Evolutionary conservation across 2,329 filamentous ascomycete genomes (phyloP).

Genomic region (Purpureocillium lavendulum): DNA sequence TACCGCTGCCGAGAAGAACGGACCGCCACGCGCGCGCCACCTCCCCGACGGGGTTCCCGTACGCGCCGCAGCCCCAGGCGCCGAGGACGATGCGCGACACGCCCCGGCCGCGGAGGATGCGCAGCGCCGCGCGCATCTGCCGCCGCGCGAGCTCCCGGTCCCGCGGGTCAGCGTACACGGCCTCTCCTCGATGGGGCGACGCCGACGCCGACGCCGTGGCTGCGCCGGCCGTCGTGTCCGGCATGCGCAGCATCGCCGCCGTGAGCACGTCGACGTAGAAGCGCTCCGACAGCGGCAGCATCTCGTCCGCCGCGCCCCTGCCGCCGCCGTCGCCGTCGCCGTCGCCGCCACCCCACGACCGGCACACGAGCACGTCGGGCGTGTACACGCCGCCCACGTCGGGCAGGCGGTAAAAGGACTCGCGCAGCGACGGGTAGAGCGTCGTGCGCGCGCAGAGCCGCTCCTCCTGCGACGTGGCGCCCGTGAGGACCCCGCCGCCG

Average conservation of each 20-base stretch:
- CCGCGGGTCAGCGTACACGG: slow-evolving; percentile 27
- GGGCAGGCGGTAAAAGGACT: slow-evolving; percentile 54
- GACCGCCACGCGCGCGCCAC: slow-evolving; percentile 44
- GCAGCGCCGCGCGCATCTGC: slow-evolving; percentile 51
- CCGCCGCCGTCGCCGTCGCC: too few relatives aligned
- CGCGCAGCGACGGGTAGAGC: slow-evolving; percentile 28
- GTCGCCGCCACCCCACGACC: slow-evolving; percentile 18
- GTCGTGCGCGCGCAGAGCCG: slow-evolving; percentile 25
- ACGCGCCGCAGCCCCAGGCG: slow-evolving; percentile 57
- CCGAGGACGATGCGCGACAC: slow-evolving; percentile 46
- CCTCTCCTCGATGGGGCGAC: too few relatives aligned
- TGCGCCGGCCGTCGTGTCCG: slow-evolving; percentile 28
- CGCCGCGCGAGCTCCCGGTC: slow-evolving; percentile 34
- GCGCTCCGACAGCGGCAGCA: slow-evolving; percentile 29
- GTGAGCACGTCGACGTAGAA: slow-evolving; percentile 52
- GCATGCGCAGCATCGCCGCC: slow-evolving; percentile 50
- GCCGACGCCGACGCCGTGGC: too few relatives aligned
- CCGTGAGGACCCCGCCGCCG: slow-evolving; percentile 52
- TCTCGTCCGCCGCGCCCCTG: slow-evolving; percentile 3
- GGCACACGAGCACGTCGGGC: slow-evolving; percentile 50
- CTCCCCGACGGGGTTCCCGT: slow-evolving; percentile 52
- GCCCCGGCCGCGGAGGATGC: slow-evolving; percentile 38
- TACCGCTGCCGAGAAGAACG: slow-evolving; percentile 10
- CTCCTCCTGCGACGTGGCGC: slow-evolving; percentile 53
- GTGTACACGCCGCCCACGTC: slow-evolving; percentile 36